A percentile compares a stretch with the other conserved stretches of the same genome.
These are phyloP conservation scores for Ophiostoma tasmaniense DNA, from an alignment of 2,329 filamentous ascomycete genomes.

Conservation along the genomic window DNA sequence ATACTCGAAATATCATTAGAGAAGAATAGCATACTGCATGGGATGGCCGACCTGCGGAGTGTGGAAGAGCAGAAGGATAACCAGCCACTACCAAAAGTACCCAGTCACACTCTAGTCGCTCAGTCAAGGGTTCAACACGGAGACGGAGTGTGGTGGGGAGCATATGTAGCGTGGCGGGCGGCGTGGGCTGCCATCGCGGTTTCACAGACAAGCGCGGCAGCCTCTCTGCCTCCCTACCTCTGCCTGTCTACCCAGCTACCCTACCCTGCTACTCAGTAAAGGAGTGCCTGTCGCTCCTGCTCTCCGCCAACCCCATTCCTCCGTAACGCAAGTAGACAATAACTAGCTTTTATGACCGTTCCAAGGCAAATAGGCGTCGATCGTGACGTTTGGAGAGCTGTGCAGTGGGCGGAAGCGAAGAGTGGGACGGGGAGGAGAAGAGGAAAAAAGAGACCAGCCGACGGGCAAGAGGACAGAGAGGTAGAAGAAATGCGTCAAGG, in stretches of 20 bases:
- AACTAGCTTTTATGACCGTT: conserved; percentile 8
- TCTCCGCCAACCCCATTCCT: background rate
- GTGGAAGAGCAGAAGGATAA: background rate
- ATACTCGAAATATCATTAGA: background rate
- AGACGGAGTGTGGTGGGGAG: background rate
- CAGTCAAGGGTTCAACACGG: conserved; percentile 1
- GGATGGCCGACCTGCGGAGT: background rate
- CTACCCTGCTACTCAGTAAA: no score
- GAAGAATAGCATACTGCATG: background rate
- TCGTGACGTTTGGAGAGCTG: conserved; percentile 12
- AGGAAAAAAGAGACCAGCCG: background rate
- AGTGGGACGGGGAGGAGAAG: background rate
- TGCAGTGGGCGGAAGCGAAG: background rate
- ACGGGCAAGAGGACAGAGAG: background rate
- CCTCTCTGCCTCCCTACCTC: background rate
- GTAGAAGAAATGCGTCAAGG: background rate
- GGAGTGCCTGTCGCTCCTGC: background rate
- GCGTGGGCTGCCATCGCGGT: background rate
- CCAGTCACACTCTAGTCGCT: background rate
- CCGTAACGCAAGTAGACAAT: background rate
- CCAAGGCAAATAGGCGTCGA: conserved; percentile 15
- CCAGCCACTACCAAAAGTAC: background rate
- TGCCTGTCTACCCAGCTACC: no score
- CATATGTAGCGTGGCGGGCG: background rate
- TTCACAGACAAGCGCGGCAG: conserved; percentile 5